Conservation (phyloP, 768 basidiomycete genomes). For the Tricholoma hemisulphureum region DNA sequence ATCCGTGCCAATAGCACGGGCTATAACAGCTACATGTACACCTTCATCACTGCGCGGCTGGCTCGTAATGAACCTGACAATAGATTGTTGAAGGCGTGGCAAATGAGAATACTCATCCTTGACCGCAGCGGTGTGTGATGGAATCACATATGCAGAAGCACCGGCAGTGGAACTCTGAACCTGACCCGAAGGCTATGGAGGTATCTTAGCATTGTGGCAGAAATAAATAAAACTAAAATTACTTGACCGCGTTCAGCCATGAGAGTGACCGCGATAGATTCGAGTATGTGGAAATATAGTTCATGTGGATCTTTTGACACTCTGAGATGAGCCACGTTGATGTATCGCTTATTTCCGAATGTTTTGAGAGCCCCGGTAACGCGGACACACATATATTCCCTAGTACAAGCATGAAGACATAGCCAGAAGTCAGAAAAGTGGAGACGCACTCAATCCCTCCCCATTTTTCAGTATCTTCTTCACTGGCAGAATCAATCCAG, state of each 20-base stretch:
- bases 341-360: constrained; percentile 78
- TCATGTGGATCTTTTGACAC: constrained; percentile 70
- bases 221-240: constrained; percentile 21
- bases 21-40: constrained; percentile 70
- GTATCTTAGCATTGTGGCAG: neutral
- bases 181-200: constrained; percentile 31
- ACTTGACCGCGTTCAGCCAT: constrained; percentile 67
- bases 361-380: constrained; percentile 80
- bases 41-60: constrained; percentile 56
- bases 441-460: constrained; percentile 44
- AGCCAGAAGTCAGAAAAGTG: neutral
- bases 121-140: constrained; percentile 27
- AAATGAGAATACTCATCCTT: constrained; percentile 54
- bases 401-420: constrained; percentile 26
- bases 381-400: constrained; percentile 76
- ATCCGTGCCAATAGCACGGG: constrained; percentile 52
- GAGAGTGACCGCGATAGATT: constrained; percentile 68
- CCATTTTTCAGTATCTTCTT: constrained; percentile 52
- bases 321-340: constrained; percentile 77
- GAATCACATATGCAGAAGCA: constrained; percentile 44
- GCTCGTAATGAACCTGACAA: constrained; percentile 63
- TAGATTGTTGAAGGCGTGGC: constrained; percentile 57
- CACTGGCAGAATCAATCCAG: constrained; percentile 71
- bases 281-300: constrained; percentile 77
- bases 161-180: constrained; percentile 22